Evolutionary conservation across 2,329 filamentous ascomycete genomes (phyloP), one percentile per base, ranked within the genome.

Genomic region (Exserohilum rostratum): DNA sequence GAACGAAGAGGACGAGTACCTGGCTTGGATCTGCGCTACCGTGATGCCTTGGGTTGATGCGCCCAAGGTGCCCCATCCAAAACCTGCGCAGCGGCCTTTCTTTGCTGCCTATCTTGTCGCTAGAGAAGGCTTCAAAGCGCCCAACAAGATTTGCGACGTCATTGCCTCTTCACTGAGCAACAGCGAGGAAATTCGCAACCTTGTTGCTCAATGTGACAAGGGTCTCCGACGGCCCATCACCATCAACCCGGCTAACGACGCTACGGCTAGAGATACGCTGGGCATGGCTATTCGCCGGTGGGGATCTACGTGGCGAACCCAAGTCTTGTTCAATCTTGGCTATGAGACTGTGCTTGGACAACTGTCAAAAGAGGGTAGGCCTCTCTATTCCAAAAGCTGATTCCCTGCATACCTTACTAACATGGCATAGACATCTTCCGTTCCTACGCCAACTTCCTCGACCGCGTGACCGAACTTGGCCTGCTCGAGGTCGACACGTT

Each of bases 11-110:
- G 88, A 88, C 15, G 71, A 76, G n/a, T 93, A 90, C 71, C 79
- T 88, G 39, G 84, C 88, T 6, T 97, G 93, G 92, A 79, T 90
- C 15, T 81, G 96, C 17, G 85, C 87, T 2, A 87, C 91, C 5
- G 74, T 96, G 20, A 82, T 85, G 12, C 93, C 93, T 0, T 97
- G 91, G 87, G 78, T 79, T 70, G 85, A 78, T 69, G 79, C 78
- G 53, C 81, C 69, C 6, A 67, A 68, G 57, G 69, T 56, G 72
- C 78, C 83, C 3, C 81, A 83, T 17, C 85, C 88, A 0, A 75
- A 75, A 47, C 63, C 65, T n/a, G 46, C 59, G 5, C 68, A 66
- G 35, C 53, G 63, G 20, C 68, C 71, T 7, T 65, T 64, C 27
- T 70, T 70, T 38, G 80, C 86, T 15, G 83, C 87, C 3, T 83